Conservation (phyloP, 2,329 filamentous ascomycete species). For the Neoarthrinium moseri region DNA sequence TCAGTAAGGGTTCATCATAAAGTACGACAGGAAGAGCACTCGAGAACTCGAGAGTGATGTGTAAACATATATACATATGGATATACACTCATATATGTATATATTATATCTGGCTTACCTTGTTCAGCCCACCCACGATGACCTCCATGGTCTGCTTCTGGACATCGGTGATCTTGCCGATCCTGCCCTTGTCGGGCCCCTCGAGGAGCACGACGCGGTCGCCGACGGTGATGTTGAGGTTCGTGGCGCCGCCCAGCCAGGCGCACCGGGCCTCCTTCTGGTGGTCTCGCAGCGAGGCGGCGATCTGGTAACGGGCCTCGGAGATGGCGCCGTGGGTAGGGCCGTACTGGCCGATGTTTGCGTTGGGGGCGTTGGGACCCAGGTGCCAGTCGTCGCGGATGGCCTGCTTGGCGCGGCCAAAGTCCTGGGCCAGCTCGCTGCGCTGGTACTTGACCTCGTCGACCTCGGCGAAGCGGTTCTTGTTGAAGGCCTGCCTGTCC, state of each 20-base stretch:
- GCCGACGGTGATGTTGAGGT: slow-evolving; percentile 61
- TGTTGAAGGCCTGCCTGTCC: slow-evolving; percentile 18
- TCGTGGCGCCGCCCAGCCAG: slow-evolving; percentile 55
- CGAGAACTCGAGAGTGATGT: too few species aligned
- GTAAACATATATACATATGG: too few species aligned
- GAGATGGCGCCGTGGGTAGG: slow-evolving; percentile 59
- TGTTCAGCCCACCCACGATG: slow-evolving; percentile 60
- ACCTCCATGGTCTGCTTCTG: slow-evolving; percentile 54
- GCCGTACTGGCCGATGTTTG: slow-evolving; percentile 61
- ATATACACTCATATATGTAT: too few species aligned
- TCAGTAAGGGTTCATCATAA: too few species aligned
- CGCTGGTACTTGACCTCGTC: slow-evolving; percentile 23
- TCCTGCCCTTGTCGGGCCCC: slow-evolving; percentile 79
- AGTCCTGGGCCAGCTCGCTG: slow-evolving; percentile 25
- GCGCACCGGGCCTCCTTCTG: slow-evolving; percentile 42
- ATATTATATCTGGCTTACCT: too few species aligned
- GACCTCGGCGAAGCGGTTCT: slow-evolving; percentile 20
- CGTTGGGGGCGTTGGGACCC: slow-evolving; percentile 75
- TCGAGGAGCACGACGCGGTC: slow-evolving; percentile 83
- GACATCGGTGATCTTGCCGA: slow-evolving; percentile 67
- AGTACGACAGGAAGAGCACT: too few species aligned
- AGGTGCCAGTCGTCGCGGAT: slow-evolving; percentile 76
- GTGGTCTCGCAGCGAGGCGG: slow-evolving; percentile 30
- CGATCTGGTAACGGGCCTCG: slow-evolving; percentile 27
- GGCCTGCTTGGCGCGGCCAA: slow-evolving; percentile 50